Percentiles rank a stretch among this genome's conserved stretches.
Conservation (phyloP, 371 early-diverging fungal species). For the Mucor racemosus region DNA sequence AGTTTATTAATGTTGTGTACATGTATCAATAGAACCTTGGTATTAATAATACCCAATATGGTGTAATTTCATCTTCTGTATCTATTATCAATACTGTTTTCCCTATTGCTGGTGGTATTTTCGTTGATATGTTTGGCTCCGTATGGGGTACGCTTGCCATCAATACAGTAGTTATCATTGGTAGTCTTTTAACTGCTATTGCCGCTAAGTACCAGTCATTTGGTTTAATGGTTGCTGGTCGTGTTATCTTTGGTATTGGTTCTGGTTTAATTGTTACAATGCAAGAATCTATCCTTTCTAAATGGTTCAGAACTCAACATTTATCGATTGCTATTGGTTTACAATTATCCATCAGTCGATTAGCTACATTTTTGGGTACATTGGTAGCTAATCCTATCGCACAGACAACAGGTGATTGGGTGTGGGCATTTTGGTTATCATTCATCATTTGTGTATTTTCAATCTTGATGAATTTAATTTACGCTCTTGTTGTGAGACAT, state of each 20-base stretch:
- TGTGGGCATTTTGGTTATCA: constrained; percentile 47
- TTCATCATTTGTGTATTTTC: constrained; percentile 53
- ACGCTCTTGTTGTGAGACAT: constrained; percentile 41
- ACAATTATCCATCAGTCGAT: constrained; percentile 66
- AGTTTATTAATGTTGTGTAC: background rate
- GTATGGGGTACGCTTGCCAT: constrained; percentile 62
- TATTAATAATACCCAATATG: constrained; percentile 73
- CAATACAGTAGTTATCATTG: constrained; percentile 60
- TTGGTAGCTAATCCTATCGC: constrained; percentile 40
- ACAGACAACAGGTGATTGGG: constrained; percentile 40
- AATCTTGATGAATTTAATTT: constrained; percentile 60
- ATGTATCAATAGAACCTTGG: constrained; percentile 23
- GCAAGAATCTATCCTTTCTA: constrained; percentile 73
- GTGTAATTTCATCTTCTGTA: constrained; percentile 71
- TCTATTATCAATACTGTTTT: constrained; percentile 72
- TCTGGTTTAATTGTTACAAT: constrained; percentile 72
- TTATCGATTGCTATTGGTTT: constrained; percentile 66
- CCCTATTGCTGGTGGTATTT: constrained; percentile 70
- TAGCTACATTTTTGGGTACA: constrained; percentile 51
- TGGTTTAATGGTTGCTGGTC: constrained; percentile 62
- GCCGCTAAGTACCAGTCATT: constrained; percentile 59
- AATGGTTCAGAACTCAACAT: constrained; percentile 72
- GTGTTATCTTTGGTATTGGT: constrained; percentile 72
- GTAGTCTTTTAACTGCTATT: constrained; percentile 62
- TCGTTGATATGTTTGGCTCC: constrained; percentile 72